A percentile compares a stretch with the other conserved stretches of the same genome.
These are phyloP conservation scores for Debaryomyces castellii DNA, from an alignment of 805 yeast genomes.

Conservation along the genomic window DNA sequence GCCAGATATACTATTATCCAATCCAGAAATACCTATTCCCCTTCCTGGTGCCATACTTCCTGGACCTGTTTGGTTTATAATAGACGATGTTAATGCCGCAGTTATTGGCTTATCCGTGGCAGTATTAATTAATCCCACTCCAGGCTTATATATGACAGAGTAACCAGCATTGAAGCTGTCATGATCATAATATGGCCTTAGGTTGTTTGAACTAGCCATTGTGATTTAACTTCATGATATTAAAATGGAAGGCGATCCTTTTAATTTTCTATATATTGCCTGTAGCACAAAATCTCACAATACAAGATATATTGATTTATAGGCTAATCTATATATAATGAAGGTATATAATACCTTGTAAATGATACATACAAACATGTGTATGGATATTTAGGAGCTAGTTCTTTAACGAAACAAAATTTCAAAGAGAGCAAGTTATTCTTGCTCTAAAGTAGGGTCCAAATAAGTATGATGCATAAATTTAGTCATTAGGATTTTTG, in stretches of 20 bases:
- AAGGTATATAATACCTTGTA: background rate
- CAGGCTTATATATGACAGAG: conserved; percentile 58
- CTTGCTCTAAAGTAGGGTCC: too few species aligned
- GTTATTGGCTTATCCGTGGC: conserved; percentile 36
- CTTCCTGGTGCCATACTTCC: conserved; percentile 13
- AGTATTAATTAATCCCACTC: conserved; percentile 58
- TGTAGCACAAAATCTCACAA: background rate
- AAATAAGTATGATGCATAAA: too few species aligned
- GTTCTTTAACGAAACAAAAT: too few species aligned
- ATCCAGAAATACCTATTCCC: conserved; percentile 15
- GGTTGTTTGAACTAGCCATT: conserved; percentile 13
- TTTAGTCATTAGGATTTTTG: too few species aligned
- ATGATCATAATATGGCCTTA: conserved; percentile 73
- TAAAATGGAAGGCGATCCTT: background rate
- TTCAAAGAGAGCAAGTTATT: too few species aligned
- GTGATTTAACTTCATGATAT: background rate
- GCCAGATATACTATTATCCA: conserved; percentile 11
- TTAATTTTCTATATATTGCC: conserved; percentile 1
- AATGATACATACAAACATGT: background rate
- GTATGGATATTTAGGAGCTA: too few species aligned
- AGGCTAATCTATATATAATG: background rate
- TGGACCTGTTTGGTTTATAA: conserved; percentile 13
- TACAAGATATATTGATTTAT: background rate
- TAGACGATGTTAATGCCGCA: conserved; percentile 20
- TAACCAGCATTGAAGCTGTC: conserved; percentile 65